phyloP scores from a whole-genome alignment of 805 yeast genomes.

The Barnettozyma populi region DNA sequence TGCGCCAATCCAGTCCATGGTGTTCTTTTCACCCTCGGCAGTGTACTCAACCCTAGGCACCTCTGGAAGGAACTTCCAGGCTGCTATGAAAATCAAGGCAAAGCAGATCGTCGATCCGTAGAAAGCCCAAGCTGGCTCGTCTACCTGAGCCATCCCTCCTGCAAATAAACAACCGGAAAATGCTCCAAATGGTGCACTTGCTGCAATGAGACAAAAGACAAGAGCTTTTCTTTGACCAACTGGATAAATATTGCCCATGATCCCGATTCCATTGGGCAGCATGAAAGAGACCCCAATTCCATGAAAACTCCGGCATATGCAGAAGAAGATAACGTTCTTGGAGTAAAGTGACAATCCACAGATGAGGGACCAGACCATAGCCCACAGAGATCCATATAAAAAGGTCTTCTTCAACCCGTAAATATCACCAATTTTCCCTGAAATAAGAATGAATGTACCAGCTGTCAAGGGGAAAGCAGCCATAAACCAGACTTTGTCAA shows the following conservation, averaged over 20 bases:
- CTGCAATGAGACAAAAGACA: conserved; percentile 51
- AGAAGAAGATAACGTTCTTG: conserved; percentile 43
- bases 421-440: conserved; percentile 70
- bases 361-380: conserved; percentile 51
- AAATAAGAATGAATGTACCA: conserved; percentile 64
- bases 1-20: conserved; percentile 51
- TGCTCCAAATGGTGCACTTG: conserved; percentile 59
- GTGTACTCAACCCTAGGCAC: conserved; percentile 12
- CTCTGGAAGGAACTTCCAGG: conserved; percentile 31
- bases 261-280: conserved; percentile 56
- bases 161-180: conserved; percentile 47
- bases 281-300: conserved; percentile 59
- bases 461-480: conserved; percentile 67
- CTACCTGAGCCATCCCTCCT: conserved; percentile 39
- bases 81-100: conserved; percentile 25
- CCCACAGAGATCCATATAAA: conserved; percentile 50
- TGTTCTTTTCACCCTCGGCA: conserved; percentile 10
- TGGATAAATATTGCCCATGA: conserved; percentile 42
- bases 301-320: conserved; percentile 50
- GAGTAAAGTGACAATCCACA: conserved; percentile 54
- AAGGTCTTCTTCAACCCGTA: conserved; percentile 57
- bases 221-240: conserved; percentile 44
- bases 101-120: conserved; percentile 36
- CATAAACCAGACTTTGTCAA: conserved; percentile 53
- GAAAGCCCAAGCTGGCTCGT: conserved; percentile 48